Base-by-base conservation (phyloP, 805 yeast species). In the Suhomyces pyralidae region DNA sequence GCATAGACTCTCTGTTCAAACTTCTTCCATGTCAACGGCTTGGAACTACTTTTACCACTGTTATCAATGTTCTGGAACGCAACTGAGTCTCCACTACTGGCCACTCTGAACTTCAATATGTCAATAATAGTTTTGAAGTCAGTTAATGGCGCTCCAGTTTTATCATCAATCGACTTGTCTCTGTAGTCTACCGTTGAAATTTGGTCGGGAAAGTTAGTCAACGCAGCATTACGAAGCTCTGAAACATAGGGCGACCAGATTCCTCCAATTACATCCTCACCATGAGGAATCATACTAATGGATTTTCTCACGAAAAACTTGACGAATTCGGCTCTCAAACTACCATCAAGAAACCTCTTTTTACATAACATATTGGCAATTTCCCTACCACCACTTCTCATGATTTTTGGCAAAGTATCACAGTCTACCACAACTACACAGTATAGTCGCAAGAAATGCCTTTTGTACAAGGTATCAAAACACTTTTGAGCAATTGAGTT, bases 301-400 rank as follows among this genome's bases (percentile, higher is more conserved):
- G 91, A 82, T 48, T 80, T 80, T 26, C 81, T 73, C 22, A 87
- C 77, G 55, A 86, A 85, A 64, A 91, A 94, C 63, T 89, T 90
- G 50, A 91, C 90, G 68, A 83, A 92, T 25, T 82, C 85, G 0
- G 96, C 85, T n/a, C 82, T 78, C 20, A 94, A 71, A n/a, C 80
- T 76, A 2, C 98, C 98, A 58, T 84, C 87, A 42, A 84, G 75
- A 64, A 91, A 91, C 58, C 82, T 80, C 58, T 85, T 82, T 62
- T 85, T 89, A 69, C 88, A 90, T 61, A 84, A 79, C 87, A 84
- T 89, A 60, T 92, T 94, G 0, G 98, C 98, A 56, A 94, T 87
- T 60, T 94, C 98, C 19, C 90, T 77, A 7, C 97, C 86, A 20
- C 97, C 97, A 67, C 89, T 84, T 59, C 94, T 76, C 62, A 84